These are phyloP conservation scores for Leishmania arabica DNA, from an alignment of 208 protist genomes.

Conservation along the genomic window DNA sequence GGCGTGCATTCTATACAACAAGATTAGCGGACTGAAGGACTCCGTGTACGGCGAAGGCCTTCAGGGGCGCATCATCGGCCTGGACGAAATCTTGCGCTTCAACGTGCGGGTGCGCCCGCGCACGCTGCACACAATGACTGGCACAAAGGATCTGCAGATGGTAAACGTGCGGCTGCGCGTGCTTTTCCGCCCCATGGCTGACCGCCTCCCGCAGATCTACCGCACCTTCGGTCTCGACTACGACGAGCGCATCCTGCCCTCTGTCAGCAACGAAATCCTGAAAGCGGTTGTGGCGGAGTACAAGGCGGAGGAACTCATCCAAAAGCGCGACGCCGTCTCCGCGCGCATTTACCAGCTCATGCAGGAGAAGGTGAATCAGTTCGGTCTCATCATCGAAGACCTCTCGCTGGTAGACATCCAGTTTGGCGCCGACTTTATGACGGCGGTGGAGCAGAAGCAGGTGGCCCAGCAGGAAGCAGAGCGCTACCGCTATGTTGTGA, in stretches of 20 bases:
- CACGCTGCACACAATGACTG: constrained; percentile 91
- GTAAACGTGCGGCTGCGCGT: constrained; percentile 93
- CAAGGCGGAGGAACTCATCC: constrained; percentile 99
- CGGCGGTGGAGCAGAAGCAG: constrained; percentile 97
- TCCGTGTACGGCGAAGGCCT: constrained; percentile 91
- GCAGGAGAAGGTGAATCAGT: constrained; percentile 96
- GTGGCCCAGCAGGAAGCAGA: constrained; percentile 98
- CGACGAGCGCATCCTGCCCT: constrained; percentile 98
- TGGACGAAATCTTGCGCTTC: constrained; percentile 97
- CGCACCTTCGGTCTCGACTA: constrained; percentile 94
- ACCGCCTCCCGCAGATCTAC: constrained; percentile 90
- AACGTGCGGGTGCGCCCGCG: constrained; percentile 94
- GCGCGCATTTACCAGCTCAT: constrained; percentile 93
- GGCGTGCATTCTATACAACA: constrained; percentile 92
- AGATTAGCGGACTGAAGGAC: constrained; percentile 86
- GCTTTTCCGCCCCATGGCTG: constrained; percentile 83
- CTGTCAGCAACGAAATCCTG: constrained; percentile 96
- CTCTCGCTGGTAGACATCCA: constrained; percentile 97
- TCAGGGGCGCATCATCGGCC: constrained; percentile 91
- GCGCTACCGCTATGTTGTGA: constrained; percentile 95
- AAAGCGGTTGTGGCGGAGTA: constrained; percentile 98
- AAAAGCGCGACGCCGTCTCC: constrained; percentile 96
- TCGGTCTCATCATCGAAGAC: constrained; percentile 97
- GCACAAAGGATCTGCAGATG: constrained; percentile 94
- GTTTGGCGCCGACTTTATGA: constrained; percentile 96